Conservation (phyloP, 176 grass and related monocot genomes). For the Dendrocalamus sinicus region DNA sequence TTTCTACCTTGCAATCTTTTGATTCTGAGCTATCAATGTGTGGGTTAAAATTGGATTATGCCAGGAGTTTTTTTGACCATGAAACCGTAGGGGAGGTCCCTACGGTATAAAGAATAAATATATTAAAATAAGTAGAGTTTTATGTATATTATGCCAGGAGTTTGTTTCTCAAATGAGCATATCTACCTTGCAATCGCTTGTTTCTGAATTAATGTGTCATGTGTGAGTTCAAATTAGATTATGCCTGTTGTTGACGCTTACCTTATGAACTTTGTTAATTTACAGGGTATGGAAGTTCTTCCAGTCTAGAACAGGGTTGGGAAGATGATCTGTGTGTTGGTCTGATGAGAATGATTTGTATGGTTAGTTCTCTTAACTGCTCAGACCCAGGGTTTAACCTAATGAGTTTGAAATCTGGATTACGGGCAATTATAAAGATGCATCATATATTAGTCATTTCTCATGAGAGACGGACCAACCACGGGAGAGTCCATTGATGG, state of each 20-base stretch:
- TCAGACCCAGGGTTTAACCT: constrained; percentile 33
- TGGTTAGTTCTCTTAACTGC: constrained; percentile 30
- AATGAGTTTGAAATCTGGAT: not conserved
- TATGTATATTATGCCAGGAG: not conserved
- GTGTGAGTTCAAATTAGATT: not conserved
- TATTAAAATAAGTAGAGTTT: not conserved
- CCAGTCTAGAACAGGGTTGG: not conserved
- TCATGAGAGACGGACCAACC: constrained; percentile 17
- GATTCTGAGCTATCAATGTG: not conserved
- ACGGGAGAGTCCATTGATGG: constrained; percentile 11
- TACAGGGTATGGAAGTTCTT: constrained; percentile 32
- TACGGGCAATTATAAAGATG: not conserved
- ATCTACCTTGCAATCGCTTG: not conserved
- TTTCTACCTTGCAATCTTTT: not conserved
- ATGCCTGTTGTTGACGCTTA: not conserved
- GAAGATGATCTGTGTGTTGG: constrained; percentile 6
- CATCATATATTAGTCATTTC: not conserved
- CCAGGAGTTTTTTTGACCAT: not conserved
- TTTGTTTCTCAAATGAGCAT: not conserved
- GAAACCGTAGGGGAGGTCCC: too few relatives aligned
- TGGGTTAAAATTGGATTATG: not conserved
- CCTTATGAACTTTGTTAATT: constrained; percentile 13
- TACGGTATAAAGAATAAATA: too few relatives aligned
- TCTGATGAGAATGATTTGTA: constrained; percentile 38
- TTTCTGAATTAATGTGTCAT: not conserved